These are phyloP conservation scores for Suillus paluster DNA, from an alignment of 768 basidiomycete species.

Conservation along the genomic window DNA sequence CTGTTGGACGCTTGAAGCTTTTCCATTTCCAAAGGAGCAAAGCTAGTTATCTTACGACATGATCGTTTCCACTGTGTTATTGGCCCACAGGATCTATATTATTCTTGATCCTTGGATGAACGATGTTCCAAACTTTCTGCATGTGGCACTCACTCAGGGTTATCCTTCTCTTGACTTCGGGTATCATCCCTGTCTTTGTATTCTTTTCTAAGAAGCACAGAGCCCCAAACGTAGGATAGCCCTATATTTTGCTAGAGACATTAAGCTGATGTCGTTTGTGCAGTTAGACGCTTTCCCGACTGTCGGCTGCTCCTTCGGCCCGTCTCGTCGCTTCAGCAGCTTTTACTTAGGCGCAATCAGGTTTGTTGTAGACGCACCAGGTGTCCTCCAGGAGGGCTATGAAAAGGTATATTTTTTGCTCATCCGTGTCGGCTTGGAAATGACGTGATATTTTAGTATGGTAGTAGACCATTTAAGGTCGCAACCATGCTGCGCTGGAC, in stretches of 20 bases:
- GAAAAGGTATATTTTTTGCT: conserved; percentile 22
- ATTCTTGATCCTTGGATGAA: background rate
- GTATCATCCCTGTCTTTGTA: background rate
- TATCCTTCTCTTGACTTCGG: background rate
- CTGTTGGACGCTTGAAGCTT: background rate
- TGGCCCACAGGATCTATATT: background rate
- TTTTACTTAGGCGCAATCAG: conserved; percentile 29
- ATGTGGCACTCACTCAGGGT: background rate
- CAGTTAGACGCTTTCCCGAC: conserved; percentile 36
- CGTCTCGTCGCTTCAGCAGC: conserved; percentile 15
- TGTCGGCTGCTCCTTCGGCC: conserved; percentile 26
- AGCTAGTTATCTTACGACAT: background rate
- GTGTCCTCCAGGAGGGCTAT: conserved; percentile 37
- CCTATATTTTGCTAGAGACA: background rate
- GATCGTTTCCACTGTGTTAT: background rate
- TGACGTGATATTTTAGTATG: conserved; percentile 23
- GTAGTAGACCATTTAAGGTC: conserved; percentile 36
- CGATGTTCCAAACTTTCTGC: background rate
- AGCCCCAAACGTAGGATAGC: background rate
- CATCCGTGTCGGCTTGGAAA: background rate
- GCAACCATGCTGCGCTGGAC: conserved; percentile 39
- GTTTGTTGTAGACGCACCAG: conserved; percentile 16
- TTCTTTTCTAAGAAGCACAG: background rate
- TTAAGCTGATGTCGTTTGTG: background rate
- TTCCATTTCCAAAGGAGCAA: background rate